Conservation (phyloP, 768 basidiomycete genomes). For the Pisolithus orientalis region DNA sequence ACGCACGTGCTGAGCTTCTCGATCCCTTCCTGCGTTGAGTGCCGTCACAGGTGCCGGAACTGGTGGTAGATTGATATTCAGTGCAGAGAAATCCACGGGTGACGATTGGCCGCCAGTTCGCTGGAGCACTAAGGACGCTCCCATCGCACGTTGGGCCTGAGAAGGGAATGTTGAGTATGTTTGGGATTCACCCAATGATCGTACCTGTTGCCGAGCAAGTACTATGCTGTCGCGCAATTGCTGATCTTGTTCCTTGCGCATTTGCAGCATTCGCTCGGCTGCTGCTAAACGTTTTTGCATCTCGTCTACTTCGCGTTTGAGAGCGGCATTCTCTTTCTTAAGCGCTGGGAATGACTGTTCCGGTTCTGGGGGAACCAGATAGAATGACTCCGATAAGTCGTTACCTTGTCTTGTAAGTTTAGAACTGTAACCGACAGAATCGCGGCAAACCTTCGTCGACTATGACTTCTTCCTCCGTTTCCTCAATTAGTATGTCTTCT, state of each 20-base stretch:
- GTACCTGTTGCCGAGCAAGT: slow-evolving; percentile 63
- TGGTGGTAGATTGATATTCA: slow-evolving; percentile 53
- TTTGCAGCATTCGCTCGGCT: slow-evolving; percentile 57
- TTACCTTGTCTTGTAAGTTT: slow-evolving; percentile 36
- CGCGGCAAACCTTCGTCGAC: slow-evolving; percentile 51
- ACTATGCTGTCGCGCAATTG: slow-evolving; percentile 77
- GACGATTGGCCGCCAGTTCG: slow-evolving; percentile 32
- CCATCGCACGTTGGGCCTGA: slow-evolving; percentile 78
- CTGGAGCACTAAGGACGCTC: slow-evolving; percentile 55
- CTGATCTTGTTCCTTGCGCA: slow-evolving; percentile 73
- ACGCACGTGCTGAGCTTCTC: slow-evolving; percentile 45
- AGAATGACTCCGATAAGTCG: slow-evolving; percentile 78
- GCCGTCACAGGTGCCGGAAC: slow-evolving; percentile 42
- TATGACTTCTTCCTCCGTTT: slow-evolving; percentile 57
- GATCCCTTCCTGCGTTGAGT: slow-evolving; percentile 47
- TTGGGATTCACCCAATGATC: not conserved
- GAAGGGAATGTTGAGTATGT: slow-evolving; percentile 3
- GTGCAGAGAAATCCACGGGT: slow-evolving; percentile 44
- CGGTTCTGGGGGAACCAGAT: slow-evolving; percentile 58
- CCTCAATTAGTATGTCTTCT: slow-evolving; percentile 25
- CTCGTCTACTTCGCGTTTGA: slow-evolving; percentile 56
- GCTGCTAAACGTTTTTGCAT: slow-evolving; percentile 53
- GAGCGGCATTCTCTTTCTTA: slow-evolving; percentile 58
- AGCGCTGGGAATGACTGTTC: slow-evolving; percentile 44
- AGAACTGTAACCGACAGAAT: not conserved